phyloP scores from a whole-genome alignment of 2,329 filamentous ascomycete genomes.

The Sarocladium strictum region DNA sequence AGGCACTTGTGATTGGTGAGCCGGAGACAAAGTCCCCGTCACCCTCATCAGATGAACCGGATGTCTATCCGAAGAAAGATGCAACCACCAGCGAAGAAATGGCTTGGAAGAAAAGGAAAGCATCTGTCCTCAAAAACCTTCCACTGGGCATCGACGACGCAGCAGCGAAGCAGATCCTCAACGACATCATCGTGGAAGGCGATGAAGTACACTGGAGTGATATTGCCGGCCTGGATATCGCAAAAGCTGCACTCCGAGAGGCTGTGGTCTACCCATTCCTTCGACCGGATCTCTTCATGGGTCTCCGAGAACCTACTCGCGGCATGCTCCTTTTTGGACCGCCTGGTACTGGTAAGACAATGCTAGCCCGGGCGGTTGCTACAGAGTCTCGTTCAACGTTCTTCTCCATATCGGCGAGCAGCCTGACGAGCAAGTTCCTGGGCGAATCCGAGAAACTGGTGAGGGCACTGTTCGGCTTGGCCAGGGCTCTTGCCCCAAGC shows the following conservation, averaged over 20 bases:
- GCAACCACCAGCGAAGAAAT: constrained; percentile 31
- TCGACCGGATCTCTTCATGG: constrained; percentile 92
- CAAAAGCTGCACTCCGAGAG: constrained; percentile 88
- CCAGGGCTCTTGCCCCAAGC: constrained; percentile 80
- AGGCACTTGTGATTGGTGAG: constrained; percentile 4
- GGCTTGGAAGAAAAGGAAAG: constrained; percentile 57
- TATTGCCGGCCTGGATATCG: constrained; percentile 82
- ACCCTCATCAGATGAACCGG: constrained; percentile 18
- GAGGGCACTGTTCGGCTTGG: constrained; percentile 82
- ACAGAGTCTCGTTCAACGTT: constrained; percentile 94
- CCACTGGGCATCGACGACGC: constrained; percentile 75
- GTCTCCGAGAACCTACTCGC: constrained; percentile 83
- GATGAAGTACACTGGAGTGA: constrained; percentile 95
- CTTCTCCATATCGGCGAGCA: constrained; percentile 94
- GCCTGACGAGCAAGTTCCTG: constrained; percentile 89
- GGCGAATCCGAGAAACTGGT: constrained; percentile 97
- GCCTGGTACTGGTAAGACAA: constrained; percentile 97
- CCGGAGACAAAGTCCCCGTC: neutral
- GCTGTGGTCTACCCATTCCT: constrained; percentile 96
- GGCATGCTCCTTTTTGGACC: constrained; percentile 96
- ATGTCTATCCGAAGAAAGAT: constrained; percentile 8
- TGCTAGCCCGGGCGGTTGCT: constrained; percentile 90
- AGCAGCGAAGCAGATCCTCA: constrained; percentile 86
- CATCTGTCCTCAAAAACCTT: constrained; percentile 65
- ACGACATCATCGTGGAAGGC: constrained; percentile 90